Evolutionary conservation across 2,329 filamentous ascomycete species (phyloP).

Genomic region (Aschersonia sp.): DNA sequence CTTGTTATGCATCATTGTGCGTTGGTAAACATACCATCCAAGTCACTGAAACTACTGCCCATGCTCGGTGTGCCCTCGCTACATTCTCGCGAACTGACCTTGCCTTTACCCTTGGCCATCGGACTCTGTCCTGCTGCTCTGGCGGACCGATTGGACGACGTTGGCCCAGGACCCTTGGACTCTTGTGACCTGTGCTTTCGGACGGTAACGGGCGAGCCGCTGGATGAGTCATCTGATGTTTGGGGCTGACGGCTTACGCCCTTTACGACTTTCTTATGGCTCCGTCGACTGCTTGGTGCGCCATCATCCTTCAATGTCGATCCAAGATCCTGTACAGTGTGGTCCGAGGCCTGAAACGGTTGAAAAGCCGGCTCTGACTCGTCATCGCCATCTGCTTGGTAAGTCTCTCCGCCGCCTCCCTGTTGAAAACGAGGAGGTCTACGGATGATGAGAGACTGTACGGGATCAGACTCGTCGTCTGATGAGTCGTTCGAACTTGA

Average conservation of each 20-base stretch:
- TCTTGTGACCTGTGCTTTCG: constrained; percentile 16
- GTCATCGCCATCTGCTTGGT: constrained; percentile 38
- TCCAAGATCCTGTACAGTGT: constrained; percentile 29
- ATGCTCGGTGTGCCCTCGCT: constrained; percentile 67
- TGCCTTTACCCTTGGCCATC: constrained; percentile 29
- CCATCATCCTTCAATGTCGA: constrained; percentile 37
- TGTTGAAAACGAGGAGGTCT: constrained; percentile 38
- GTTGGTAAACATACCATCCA: constrained; percentile 44
- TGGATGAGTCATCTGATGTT: constrained; percentile 49
- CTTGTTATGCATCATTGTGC: background rate
- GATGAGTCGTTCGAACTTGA: constrained; percentile 25
- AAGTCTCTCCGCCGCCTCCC: constrained; percentile 19
- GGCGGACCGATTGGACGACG: constrained; percentile 44
- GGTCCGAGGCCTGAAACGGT: constrained; percentile 25
- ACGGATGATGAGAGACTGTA: constrained; percentile 45
- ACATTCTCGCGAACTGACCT: constrained; percentile 40
- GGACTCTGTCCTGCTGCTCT: constrained; percentile 44
- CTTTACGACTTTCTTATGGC: constrained; percentile 14
- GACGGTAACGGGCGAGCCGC: constrained; percentile 29
- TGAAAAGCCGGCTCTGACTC: constrained; percentile 43
- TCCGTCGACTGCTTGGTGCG: constrained; percentile 17
- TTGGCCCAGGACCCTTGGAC: constrained; percentile 24
- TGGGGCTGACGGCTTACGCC: constrained; percentile 31
- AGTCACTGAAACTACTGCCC: constrained; percentile 76
- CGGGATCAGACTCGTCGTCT: constrained; percentile 35